These are phyloP conservation scores for Heterobasidion occidentale DNA, from an alignment of 1,284 basidiomycete species.

Conservation along the genomic window DNA sequence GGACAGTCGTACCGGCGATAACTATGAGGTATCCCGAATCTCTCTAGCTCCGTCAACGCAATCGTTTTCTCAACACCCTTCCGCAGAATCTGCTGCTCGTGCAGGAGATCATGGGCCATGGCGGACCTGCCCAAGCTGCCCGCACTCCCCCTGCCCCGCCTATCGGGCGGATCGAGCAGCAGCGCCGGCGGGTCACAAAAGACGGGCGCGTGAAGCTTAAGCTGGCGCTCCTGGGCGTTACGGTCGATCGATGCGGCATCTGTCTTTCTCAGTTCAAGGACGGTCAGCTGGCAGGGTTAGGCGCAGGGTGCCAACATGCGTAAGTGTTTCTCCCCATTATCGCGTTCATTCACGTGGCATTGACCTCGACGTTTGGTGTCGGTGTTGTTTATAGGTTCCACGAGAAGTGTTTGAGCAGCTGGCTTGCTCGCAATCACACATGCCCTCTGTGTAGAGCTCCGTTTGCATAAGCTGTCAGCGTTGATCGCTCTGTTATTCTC, in stretches of 20 bases:
- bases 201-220: conserved; percentile 77
- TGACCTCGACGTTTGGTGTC: not conserved
- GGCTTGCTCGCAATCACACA: conserved; percentile 41
- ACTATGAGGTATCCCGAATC: conserved; percentile 48
- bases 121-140: not conserved
- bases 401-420: conserved; percentile 45
- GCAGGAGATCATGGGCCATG: conserved; percentile 57
- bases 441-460: conserved; percentile 40
- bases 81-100: conserved; percentile 48
- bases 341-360: not conserved
- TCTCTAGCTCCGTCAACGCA: conserved; percentile 2
- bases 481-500: no score
- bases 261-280: conserved; percentile 74
- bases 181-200: conserved; percentile 55
- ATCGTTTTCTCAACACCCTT: not conserved
- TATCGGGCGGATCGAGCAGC: conserved; percentile 55
- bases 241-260: conserved; percentile 75
- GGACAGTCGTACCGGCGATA: conserved; percentile 29
- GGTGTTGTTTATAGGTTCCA: conserved; percentile 33
- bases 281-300: conserved; percentile 47
- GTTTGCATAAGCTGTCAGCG: not conserved
- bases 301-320: conserved; percentile 64
- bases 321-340: conserved; percentile 24
- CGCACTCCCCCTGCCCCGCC: conserved; percentile 26
- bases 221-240: conserved; percentile 59